These are phyloP conservation scores for Penicillium salamii DNA, from an alignment of 495 filamentous ascomycete species.

Conservation along the genomic window DNA sequence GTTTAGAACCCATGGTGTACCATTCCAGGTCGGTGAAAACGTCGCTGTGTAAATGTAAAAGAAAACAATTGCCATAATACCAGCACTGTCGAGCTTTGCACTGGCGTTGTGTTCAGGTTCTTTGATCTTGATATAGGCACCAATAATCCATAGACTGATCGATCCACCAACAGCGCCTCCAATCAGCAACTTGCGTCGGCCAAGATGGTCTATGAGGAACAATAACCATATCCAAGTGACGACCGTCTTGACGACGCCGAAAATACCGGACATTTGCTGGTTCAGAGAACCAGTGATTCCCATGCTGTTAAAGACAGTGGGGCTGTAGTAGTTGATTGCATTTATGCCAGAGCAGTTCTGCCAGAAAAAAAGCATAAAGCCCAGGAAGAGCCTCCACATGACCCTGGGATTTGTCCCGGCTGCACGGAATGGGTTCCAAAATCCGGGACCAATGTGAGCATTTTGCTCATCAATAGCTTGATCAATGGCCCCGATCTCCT, in stretches of 20 bases:
- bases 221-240: slow-evolving; percentile 65
- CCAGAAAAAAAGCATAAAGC: slow-evolving; percentile 64
- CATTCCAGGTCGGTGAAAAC: slow-evolving; percentile 76
- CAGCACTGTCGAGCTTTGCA: slow-evolving; percentile 46
- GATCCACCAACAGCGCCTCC: slow-evolving; percentile 68
- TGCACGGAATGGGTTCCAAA: slow-evolving; percentile 66
- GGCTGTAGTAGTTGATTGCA: slow-evolving; percentile 68
- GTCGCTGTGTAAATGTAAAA: slow-evolving; percentile 79
- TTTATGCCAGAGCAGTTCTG: slow-evolving; percentile 70
- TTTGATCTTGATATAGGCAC: slow-evolving; percentile 62
- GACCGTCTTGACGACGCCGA: slow-evolving; percentile 54
- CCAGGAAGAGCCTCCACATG: slow-evolving; percentile 67
- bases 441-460: slow-evolving; percentile 58
- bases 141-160: slow-evolving; percentile 73
- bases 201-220: slow-evolving; percentile 66
- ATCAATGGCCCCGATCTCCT: slow-evolving; percentile 65
- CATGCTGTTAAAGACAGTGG: slow-evolving; percentile 59
- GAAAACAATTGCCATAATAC: slow-evolving; percentile 71
- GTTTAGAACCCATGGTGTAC: slow-evolving; percentile 65
- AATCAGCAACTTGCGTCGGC: slow-evolving; percentile 65
- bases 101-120: slow-evolving; percentile 37
- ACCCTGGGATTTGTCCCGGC: slow-evolving; percentile 51
- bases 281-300: too few relatives aligned
- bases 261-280: too few relatives aligned
- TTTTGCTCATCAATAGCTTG: slow-evolving; percentile 59